Evolutionary conservation across 495 filamentous ascomycete genomes (phyloP).

Genomic region (Staphylotrichum longicolle): DNA sequence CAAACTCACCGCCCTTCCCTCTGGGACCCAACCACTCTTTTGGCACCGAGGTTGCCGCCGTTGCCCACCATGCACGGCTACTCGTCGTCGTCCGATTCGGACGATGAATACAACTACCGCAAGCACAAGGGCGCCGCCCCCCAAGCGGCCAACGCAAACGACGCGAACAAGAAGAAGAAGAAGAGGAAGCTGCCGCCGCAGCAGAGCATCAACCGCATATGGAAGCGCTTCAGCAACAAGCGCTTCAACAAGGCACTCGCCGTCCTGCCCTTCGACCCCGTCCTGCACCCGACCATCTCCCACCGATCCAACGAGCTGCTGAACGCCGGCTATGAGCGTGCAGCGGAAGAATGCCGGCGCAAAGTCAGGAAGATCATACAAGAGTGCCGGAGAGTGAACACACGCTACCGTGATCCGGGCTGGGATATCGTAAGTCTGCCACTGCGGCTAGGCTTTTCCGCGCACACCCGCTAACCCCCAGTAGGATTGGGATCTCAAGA

Average conservation of each 20-base stretch:
- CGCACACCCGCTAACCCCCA: neutral
- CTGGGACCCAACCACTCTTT: constrained; percentile 1
- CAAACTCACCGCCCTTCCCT: constrained; percentile 1
- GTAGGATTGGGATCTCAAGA: constrained; percentile 54
- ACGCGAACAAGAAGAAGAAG: constrained; percentile 50
- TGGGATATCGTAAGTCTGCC: constrained; percentile 69
- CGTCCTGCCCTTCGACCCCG: constrained; percentile 49
- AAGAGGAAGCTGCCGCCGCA: constrained; percentile 66
- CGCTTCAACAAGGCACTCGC: constrained; percentile 49
- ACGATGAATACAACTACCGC: constrained; percentile 37
- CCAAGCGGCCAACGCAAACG: constrained; percentile 23
- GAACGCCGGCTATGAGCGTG: constrained; percentile 68
- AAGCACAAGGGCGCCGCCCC: constrained; percentile 31
- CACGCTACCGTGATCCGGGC: constrained; percentile 84
- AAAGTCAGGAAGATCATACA: constrained; percentile 85
- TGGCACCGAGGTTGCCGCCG: constrained; percentile 5
- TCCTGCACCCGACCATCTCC: constrained; percentile 43
- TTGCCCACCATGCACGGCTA: constrained; percentile 38
- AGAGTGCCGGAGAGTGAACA: constrained; percentile 82
- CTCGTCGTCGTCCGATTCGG: constrained; percentile 37
- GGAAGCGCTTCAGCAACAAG: constrained; percentile 72
- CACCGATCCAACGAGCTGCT: constrained; percentile 51
- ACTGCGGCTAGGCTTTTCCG: constrained; percentile 11
- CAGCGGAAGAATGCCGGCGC: constrained; percentile 64
- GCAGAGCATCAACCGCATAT: constrained; percentile 72